Evolutionary conservation across 2,329 filamentous ascomycete genomes (phyloP).

Genomic region (Exophiala alcalophila): DNA sequence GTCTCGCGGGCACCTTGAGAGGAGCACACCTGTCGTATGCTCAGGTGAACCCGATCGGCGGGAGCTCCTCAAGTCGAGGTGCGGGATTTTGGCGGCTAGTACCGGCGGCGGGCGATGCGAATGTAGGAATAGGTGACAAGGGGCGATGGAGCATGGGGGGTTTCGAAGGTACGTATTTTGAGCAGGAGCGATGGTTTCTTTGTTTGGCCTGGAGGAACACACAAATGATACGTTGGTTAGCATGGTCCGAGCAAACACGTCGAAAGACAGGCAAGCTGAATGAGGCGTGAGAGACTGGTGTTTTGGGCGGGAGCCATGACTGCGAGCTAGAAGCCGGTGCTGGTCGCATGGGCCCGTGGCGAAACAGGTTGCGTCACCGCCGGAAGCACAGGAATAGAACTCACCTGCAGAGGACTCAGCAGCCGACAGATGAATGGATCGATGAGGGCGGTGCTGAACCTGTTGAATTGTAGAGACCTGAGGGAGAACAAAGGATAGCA

Average conservation of each 20-base stretch:
- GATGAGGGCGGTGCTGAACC: too few relatives aligned
- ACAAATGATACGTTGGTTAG: too few relatives aligned
- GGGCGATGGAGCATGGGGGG: conserved; percentile 12
- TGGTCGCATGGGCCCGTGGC: conserved; percentile 22
- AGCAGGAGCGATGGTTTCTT: conserved; percentile 4
- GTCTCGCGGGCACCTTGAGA: conserved; percentile 15
- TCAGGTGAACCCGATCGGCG: conserved; percentile 16
- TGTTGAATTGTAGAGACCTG: too few relatives aligned
- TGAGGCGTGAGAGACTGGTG: conserved; percentile 1
- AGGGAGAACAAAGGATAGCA: conserved; percentile 3
- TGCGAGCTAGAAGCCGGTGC: too few relatives aligned
- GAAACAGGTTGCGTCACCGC: conserved; percentile 27
- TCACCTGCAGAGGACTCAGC: conserved; percentile 13
- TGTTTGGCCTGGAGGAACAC: conserved; percentile 18
- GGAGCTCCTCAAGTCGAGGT: not conserved
- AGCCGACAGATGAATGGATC: conserved; percentile 5
- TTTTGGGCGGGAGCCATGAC: conserved; percentile 10
- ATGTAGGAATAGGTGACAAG: conserved; percentile 10
- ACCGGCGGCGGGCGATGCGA: conserved; percentile 5
- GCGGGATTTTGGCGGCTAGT: conserved; percentile 8
- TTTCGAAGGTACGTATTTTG: too few relatives aligned
- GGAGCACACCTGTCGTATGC: conserved; percentile 27
- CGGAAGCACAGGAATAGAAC: conserved; percentile 19
- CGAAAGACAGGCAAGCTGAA: conserved; percentile 6
- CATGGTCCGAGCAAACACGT: conserved; percentile 1